A percentile compares a stretch with the other conserved stretches of the same genome.
phyloP scores from a whole-genome alignment of 2,329 filamentous ascomycete species.

The Nemania sp. region DNA sequence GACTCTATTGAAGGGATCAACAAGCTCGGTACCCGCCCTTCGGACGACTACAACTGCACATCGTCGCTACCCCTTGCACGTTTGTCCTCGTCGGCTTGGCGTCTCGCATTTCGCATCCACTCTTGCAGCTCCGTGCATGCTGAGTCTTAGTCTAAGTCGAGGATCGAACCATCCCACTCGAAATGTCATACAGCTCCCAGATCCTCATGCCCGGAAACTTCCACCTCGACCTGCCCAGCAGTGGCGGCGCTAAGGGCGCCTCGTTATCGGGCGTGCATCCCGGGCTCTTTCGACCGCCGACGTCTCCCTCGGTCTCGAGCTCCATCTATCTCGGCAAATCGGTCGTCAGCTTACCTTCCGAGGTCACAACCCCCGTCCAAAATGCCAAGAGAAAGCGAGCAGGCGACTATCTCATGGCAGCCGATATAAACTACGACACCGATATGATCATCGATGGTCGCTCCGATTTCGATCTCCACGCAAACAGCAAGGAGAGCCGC shows the following conservation, averaged over 20 bases:
- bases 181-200: slow-evolving; percentile 36
- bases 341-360: slow-evolving; percentile 45
- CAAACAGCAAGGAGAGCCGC: slow-evolving; percentile 34
- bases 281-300: slow-evolving; percentile 52
- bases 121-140: neutral
- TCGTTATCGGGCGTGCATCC: slow-evolving; percentile 45
- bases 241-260: slow-evolving; percentile 21
- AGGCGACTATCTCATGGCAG: slow-evolving; percentile 37
- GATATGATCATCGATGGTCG: slow-evolving; percentile 37
- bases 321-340: slow-evolving; percentile 46
- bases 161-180: neutral
- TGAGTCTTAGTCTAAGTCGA: too few species aligned
- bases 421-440: slow-evolving; percentile 33
- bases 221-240: slow-evolving; percentile 38
- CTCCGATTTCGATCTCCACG: slow-evolving; percentile 23
- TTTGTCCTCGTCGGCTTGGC: neutral
- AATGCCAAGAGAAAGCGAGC: slow-evolving; percentile 54
- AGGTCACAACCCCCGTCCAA: slow-evolving; percentile 37
- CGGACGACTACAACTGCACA: too few species aligned
- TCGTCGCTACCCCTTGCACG: too few species aligned
- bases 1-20: too few species aligned
- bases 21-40: too few species aligned
- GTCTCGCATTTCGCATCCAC: neutral
- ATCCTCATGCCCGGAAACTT: slow-evolving; percentile 43
- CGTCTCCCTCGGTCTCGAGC: slow-evolving; percentile 45